phyloP scores from a whole-genome alignment of 2,329 filamentous ascomycete species.

The Trichoderma asperellum region DNA sequence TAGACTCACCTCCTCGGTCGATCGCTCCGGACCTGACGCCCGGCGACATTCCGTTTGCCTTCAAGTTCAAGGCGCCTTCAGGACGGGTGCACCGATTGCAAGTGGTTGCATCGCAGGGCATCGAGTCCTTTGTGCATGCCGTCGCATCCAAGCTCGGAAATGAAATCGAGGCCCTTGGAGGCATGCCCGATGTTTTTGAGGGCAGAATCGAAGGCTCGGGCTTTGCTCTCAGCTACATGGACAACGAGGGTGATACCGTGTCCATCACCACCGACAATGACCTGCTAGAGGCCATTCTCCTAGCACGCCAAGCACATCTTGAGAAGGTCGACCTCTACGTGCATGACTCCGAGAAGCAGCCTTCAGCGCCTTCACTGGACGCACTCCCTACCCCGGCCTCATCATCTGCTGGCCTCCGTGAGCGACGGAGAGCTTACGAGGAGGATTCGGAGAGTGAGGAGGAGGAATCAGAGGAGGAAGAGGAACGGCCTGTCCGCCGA shows the following conservation, averaged over 20 bases:
- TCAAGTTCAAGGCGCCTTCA: constrained; percentile 98
- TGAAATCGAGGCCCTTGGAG: constrained; percentile 84
- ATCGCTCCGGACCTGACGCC: constrained; percentile 59
- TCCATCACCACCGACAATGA: constrained; percentile 97
- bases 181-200: constrained; percentile 75
- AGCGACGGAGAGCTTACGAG: constrained; percentile 52
- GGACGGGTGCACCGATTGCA: constrained; percentile 93
- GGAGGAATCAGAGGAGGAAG: constrained; percentile 58
- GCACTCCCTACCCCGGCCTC: constrained; percentile 53
- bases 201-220: constrained; percentile 76
- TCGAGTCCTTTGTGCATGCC: constrained; percentile 74
- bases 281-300: constrained; percentile 82
- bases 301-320: constrained; percentile 74
- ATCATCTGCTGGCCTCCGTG: constrained; percentile 52
- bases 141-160: constrained; percentile 83
- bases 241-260: constrained; percentile 95
- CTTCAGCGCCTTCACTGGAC: constrained; percentile 60
- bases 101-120: constrained; percentile 76
- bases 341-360: constrained; percentile 89
- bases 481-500: constrained; percentile 52
- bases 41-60: constrained; percentile 83
- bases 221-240: constrained; percentile 92
- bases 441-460: constrained; percentile 61
- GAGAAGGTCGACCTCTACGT: constrained; percentile 98
- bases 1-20: constrained; percentile 75